These are phyloP conservation scores for Camelina sativa DNA, from an alignment of 345 rosid species.

Conservation along the genomic window DNA sequence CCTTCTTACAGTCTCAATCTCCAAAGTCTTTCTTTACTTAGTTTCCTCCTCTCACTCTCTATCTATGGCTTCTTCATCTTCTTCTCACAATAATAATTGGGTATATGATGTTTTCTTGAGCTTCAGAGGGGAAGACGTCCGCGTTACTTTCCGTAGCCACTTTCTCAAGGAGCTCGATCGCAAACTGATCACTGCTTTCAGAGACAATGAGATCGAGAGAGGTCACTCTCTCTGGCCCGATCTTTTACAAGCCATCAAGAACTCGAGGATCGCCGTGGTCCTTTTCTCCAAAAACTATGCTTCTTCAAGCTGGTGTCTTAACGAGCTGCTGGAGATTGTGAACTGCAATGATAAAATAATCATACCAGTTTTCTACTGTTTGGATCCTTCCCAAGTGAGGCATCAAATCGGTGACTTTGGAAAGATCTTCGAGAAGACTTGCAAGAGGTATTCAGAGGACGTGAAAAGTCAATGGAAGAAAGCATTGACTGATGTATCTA, in stretches of 20 bases:
- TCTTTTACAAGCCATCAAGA: not conserved
- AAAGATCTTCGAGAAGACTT: not conserved
- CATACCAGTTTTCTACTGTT: conserved; percentile 2
- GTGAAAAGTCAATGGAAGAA: not conserved
- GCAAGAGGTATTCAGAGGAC: not conserved
- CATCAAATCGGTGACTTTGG: not conserved
- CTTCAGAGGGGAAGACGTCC: conserved; percentile 9
- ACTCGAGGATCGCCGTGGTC: not conserved
- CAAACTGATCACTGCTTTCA: not conserved
- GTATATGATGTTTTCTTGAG: not conserved
- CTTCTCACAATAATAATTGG: conserved; percentile 1
- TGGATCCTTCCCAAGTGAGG: conserved; percentile 30
- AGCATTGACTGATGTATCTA: not conserved
- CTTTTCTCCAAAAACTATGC: not conserved
- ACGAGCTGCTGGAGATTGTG: no score
- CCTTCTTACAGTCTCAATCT: not conserved
- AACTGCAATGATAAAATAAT: no score
- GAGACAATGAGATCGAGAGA: not conserved
- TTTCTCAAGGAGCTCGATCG: conserved; percentile 1
- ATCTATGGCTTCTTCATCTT: not conserved
- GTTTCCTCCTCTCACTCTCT: not conserved
- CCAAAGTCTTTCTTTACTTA: not conserved
- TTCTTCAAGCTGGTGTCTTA: not conserved
- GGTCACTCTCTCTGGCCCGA: not conserved
- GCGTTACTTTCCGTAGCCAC: not conserved